phyloP scores from a whole-genome alignment of 2,329 filamentous ascomycete genomes.

The Ceratocystis colombiana region DNA sequence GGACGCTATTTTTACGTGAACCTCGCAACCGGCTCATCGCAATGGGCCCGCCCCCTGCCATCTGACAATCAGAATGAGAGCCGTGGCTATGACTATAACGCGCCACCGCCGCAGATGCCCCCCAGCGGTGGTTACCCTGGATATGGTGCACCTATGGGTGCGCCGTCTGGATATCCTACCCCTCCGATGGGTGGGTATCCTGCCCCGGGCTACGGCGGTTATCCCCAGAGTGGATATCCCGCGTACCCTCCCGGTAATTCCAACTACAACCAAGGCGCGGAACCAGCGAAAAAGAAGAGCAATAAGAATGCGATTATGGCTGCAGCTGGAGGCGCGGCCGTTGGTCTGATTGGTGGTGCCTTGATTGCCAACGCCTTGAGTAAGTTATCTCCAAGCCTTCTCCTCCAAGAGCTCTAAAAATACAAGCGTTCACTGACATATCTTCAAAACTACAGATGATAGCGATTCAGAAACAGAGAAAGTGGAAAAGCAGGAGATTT shows the following conservation, averaged over 20 bases:
- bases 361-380: conserved; percentile 47
- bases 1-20: conserved; percentile 59
- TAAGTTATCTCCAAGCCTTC: conserved; percentile 33
- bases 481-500: not conserved
- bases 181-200: conserved; percentile 26
- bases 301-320: conserved; percentile 48
- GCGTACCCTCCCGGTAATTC: conserved; percentile 26
- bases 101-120: conserved; percentile 13
- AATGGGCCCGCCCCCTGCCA: conserved; percentile 50
- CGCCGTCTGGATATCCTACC: conserved; percentile 9
- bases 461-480: conserved; percentile 2
- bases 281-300: conserved; percentile 35
- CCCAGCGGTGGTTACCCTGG: conserved; percentile 11
- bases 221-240: conserved; percentile 27
- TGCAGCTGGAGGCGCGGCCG: conserved; percentile 49
- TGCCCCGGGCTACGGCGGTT: conserved; percentile 26
- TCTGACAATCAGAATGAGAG: conserved; percentile 4
- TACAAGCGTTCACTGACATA: not conserved
- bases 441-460: not conserved
- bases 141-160: not conserved
- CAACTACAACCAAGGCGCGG: conserved; percentile 27
- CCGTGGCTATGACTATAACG: conserved; percentile 13
- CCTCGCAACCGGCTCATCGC: conserved; percentile 48
- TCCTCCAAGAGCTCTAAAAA: too few relatives aligned
- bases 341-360: conserved; percentile 49